phyloP scores from a whole-genome alignment of 139 green algal genomes.

The Spirogloea muscicola region DNA sequence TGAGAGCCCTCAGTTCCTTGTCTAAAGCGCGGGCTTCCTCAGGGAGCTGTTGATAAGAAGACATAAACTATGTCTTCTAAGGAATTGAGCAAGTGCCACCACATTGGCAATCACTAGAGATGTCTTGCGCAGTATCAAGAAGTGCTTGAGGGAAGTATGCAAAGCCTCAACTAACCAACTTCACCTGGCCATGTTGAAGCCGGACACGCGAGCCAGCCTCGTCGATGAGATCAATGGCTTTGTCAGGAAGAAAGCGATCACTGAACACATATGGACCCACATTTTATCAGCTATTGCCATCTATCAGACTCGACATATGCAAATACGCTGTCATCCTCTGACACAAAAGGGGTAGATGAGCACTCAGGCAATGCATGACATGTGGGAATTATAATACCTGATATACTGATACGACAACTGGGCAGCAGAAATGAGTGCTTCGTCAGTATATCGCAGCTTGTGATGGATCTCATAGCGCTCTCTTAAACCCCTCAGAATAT shows the following conservation, averaged over 20 bases:
- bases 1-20: conserved; percentile 82
- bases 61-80: too few relatives aligned
- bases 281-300: too few relatives aligned
- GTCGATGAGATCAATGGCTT: conserved; percentile 98
- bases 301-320: too few relatives aligned
- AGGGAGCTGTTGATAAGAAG: conserved; percentile 68
- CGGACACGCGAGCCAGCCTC: conserved; percentile 95
- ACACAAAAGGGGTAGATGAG: too few relatives aligned
- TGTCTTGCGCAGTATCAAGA: too few relatives aligned
- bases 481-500: conserved; percentile 87
- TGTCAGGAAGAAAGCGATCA: conserved; percentile 59
- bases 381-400: too few relatives aligned
- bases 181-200: conserved; percentile 81
- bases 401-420: conserved; percentile 95
- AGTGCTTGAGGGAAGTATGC: too few relatives aligned
- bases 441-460: conserved; percentile 97
- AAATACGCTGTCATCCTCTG: too few relatives aligned
- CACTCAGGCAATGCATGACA: too few relatives aligned
- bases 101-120: too few relatives aligned
- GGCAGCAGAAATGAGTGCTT: conserved; percentile 85
- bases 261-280: conserved; percentile 10
- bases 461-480: conserved; percentile 97
- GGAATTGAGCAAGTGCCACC: too few relatives aligned
- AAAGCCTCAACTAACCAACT: too few relatives aligned
- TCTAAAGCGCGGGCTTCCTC: conserved; percentile 92